A percentile compares a stretch with the other conserved stretches of the same genome.
These are phyloP conservation scores for Entomortierella lignicola DNA, from an alignment of 192 early-diverging fungal species.

Conservation along the genomic window DNA sequence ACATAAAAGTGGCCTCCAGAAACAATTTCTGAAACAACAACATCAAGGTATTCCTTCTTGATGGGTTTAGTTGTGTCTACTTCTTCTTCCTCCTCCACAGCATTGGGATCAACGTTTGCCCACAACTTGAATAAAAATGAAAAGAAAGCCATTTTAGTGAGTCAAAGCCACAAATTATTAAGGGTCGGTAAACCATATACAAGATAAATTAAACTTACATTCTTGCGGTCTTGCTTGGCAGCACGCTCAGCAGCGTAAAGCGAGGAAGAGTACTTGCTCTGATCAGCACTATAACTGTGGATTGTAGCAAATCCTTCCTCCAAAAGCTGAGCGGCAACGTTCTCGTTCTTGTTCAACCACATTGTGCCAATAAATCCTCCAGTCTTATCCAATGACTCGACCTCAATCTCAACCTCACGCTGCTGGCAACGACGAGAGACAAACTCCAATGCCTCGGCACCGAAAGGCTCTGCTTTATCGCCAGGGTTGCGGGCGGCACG, in stretches of 20 bases:
- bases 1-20: conserved; percentile 70
- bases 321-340: conserved; percentile 81
- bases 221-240: conserved; percentile 75
- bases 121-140: conserved; percentile 28
- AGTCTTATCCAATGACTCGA: conserved; percentile 90
- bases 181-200: too few relatives aligned
- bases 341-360: conserved; percentile 73
- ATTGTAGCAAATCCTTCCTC: conserved; percentile 85
- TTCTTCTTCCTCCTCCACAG: conserved; percentile 61
- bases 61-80: conserved; percentile 54
- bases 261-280: conserved; percentile 74
- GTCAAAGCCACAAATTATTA: too few relatives aligned
- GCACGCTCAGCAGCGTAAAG: conserved; percentile 83
- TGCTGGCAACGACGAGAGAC: conserved; percentile 77
- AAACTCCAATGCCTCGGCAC: conserved; percentile 82
- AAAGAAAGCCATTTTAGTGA: too few relatives aligned
- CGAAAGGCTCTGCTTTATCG: conserved; percentile 89
- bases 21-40: conserved; percentile 76
- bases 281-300: conserved; percentile 87
- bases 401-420: conserved; percentile 91
- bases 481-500: conserved; percentile 74
- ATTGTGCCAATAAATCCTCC: conserved; percentile 94
- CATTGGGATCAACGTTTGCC: conserved; percentile 57
- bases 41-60: conserved; percentile 80
- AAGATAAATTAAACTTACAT: conserved; percentile 74